These are phyloP conservation scores for Rhodotorula sp. DNA, from an alignment of 1,284 basidiomycete species.

Conservation along the genomic window DNA sequence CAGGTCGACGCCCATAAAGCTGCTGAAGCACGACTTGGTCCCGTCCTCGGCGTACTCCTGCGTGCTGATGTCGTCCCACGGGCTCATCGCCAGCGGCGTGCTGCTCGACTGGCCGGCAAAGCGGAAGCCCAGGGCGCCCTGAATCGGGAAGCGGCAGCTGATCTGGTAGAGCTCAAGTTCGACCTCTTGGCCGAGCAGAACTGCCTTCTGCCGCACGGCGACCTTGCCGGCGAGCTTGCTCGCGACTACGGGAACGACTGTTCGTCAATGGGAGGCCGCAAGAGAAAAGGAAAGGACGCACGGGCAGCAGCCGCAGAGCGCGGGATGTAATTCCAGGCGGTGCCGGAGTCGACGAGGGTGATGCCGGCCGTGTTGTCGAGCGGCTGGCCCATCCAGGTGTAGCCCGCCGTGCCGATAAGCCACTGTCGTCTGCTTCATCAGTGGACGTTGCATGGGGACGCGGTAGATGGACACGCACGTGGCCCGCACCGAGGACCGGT, in stretches of 20 bases:
- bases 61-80: background rate
- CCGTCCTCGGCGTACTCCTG: background rate
- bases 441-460: too few species aligned
- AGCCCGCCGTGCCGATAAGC: background rate
- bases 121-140: background rate
- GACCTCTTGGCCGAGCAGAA: background rate
- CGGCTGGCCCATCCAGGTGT: too few species aligned
- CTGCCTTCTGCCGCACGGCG: too few species aligned
- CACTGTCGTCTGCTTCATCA: background rate
- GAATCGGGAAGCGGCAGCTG: too few species aligned
- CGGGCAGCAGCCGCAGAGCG: background rate
- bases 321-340: background rate
- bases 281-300: background rate
- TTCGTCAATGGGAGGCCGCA: too few species aligned
- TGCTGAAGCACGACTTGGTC: background rate
- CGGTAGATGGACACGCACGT: background rate
- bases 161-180: background rate
- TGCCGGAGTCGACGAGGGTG: background rate
- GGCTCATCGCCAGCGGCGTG: background rate
- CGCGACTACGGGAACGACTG: background rate
- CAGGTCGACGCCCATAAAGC: background rate
- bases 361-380: background rate
- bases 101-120: background rate
- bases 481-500: background rate
- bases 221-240: background rate